A percentile compares a stretch with the other conserved stretches of the same genome.
These are phyloP conservation scores for Glebionis coronaria DNA, from an alignment of 129 eudicot species.

Conservation along the genomic window DNA sequence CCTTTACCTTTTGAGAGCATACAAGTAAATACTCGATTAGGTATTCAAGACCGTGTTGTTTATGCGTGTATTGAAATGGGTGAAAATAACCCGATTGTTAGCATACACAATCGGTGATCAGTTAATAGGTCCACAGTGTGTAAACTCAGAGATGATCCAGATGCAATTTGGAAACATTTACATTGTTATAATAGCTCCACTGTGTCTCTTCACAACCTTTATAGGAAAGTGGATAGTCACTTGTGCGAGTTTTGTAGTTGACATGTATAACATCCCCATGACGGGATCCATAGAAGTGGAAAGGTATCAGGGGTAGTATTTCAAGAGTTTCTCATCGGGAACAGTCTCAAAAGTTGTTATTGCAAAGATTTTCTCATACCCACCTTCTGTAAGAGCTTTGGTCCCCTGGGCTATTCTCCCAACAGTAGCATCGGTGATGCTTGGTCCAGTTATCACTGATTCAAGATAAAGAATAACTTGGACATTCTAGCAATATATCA, in stretches of 20 bases:
- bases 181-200: slow-evolving; percentile 90
- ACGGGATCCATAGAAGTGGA: slow-evolving; percentile 98
- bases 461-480: slow-evolving; percentile 2
- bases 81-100: no score
- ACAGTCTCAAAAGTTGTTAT: slow-evolving; percentile 81
- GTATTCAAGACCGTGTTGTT: no score
- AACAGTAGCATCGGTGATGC: slow-evolving; percentile 87
- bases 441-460: slow-evolving; percentile 92
- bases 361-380: slow-evolving; percentile 80
- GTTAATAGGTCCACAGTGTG: no score
- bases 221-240: slow-evolving; percentile 91
- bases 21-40: no score
- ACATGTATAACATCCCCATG: slow-evolving; percentile 76
- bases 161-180: no score
- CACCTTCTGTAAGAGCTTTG: slow-evolving; percentile 91
- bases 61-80: no score
- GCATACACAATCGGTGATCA: no score
- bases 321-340: slow-evolving; percentile 76
- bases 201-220: slow-evolving; percentile 67
- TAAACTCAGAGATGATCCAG: no score
- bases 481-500: background rate
- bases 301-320: slow-evolving; percentile 76
- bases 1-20: no score
- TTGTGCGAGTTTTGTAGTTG: slow-evolving; percentile 78
- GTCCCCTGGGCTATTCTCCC: slow-evolving; percentile 91